Evolutionary conservation across 2,329 filamentous ascomycete genomes (phyloP).

Genomic region (Colletotrichum sp.): DNA sequence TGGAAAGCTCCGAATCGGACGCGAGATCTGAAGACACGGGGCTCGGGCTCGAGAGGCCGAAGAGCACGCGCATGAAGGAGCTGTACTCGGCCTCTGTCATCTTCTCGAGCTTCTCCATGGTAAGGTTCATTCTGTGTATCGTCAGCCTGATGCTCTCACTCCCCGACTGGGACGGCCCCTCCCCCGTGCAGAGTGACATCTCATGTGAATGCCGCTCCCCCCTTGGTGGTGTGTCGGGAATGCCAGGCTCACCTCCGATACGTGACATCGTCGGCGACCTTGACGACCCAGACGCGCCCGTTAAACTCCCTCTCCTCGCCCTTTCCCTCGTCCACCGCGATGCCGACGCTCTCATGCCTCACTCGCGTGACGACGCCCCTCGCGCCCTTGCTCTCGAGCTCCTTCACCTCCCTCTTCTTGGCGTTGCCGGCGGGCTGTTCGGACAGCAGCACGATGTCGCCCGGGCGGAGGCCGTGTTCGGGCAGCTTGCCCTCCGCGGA

Average conservation of each 20-base stretch:
- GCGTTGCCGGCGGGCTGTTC: constrained; percentile 77
- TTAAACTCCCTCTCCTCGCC: constrained; percentile 48
- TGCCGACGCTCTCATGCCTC: constrained; percentile 60
- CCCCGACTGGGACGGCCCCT: not conserved
- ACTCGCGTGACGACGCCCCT: constrained; percentile 75
- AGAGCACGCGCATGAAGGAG: constrained; percentile 65
- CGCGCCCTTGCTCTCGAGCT: constrained; percentile 71
- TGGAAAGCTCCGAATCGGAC: constrained; percentile 44
- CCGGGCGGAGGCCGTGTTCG: constrained; percentile 76
- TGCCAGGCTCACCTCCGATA: constrained; percentile 52
- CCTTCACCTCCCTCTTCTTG: constrained; percentile 74
- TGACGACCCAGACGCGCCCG: constrained; percentile 67
- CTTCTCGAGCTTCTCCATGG: constrained; percentile 64
- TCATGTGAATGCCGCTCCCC: not conserved
- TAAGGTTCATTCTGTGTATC: constrained; percentile 61
- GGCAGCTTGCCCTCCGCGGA: constrained; percentile 55
- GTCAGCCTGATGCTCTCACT: not conserved
- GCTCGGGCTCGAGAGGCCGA: constrained; percentile 61
- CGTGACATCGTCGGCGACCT: constrained; percentile 72
- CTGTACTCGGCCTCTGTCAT: constrained; percentile 65
- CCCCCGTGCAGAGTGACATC: not conserved
- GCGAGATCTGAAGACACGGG: constrained; percentile 47
- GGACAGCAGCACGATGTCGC: constrained; percentile 78
- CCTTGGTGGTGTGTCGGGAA: not conserved
- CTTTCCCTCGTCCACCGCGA: constrained; percentile 73